These are phyloP conservation scores for Mycena rosella DNA, from an alignment of 768 basidiomycete genomes.

Conservation along the genomic window DNA sequence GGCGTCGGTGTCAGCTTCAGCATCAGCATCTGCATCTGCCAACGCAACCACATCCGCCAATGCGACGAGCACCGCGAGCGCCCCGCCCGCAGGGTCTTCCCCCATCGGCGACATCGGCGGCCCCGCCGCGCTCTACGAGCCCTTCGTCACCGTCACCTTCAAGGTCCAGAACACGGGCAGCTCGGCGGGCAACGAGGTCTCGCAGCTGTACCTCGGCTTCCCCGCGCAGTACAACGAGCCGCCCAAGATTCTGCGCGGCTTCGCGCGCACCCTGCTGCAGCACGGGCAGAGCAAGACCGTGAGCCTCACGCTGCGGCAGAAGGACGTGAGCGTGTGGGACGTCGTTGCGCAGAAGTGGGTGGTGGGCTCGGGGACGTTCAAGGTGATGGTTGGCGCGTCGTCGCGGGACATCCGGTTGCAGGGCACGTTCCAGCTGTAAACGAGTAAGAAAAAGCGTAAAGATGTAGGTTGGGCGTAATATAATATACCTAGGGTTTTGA, in stretches of 20 bases:
- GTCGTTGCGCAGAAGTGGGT: conserved; percentile 46
- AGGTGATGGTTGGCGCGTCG: conserved; percentile 47
- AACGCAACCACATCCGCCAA: conserved; percentile 17
- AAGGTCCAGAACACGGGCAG: conserved; percentile 52
- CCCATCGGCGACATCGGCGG: conserved; percentile 23
- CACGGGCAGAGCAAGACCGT: conserved; percentile 29
- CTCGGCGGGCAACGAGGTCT: conserved; percentile 42
- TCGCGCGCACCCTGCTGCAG: conserved; percentile 42
- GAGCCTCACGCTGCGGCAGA: conserved; percentile 9
- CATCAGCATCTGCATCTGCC: conserved; percentile 12
- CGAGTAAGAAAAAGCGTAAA: too few relatives aligned
- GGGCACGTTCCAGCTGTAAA: conserved; percentile 16
- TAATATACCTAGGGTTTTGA: too few relatives aligned
- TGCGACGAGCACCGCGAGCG: conserved; percentile 33
- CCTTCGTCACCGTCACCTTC: conserved; percentile 49
- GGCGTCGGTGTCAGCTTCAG: neutral
- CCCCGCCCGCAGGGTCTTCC: conserved; percentile 15
- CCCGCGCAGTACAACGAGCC: conserved; percentile 45
- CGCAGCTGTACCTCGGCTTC: conserved; percentile 47
- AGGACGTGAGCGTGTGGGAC: conserved; percentile 32
- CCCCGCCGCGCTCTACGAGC: conserved; percentile 42
- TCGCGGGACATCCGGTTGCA: conserved; percentile 40
- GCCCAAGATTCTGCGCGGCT: conserved; percentile 50
- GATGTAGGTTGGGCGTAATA: too few relatives aligned
- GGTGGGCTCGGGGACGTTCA: conserved; percentile 46